Base-by-base conservation (phyloP, 305 asterid genomes). In the Fraxinus angustifolia region DNA sequence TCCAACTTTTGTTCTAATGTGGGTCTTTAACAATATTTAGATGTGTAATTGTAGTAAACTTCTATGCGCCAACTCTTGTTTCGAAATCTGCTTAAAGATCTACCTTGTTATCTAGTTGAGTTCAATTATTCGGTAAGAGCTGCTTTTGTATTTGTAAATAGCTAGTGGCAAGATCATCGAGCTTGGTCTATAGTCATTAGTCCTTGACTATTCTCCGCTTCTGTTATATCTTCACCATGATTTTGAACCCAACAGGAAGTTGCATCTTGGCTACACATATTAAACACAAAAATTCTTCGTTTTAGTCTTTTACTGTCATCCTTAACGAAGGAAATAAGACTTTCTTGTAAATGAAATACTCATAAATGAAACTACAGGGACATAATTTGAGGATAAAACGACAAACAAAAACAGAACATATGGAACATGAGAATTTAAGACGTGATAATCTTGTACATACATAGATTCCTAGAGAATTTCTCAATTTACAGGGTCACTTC, bases 1-100 rank as follows among this genome's bases (percentile, higher is more conserved):
- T 74, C 14, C 16, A 4, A 38, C 74, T 78, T 75, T 38, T 75
- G 82, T 21, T 62, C 78, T 56, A 78, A 23, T 77, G 38, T 76
- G 73, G 80, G 30, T 28, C 50, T 3, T 33, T 70, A n/a, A 70
- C 14, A 70, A 2, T 70, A 70, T 30, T 70, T 31, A 70, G 73
- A 2, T 33, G 12, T 16, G 42, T 70, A 31, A 6, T n/a, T 12
- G 74, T 68, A 68, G 74, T 67, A 67, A 67, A 31, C 75, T 70
- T 14, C 45, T 16, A 16, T 70, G 75, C 8, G 19, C 75, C 6
- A 26, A 26, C 35, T 65, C 73, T 23, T 21, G 14, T 58, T 58
- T 58, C 14, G 30, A 58, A 19, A 58, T 21, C 4, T 58, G 70
- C 70, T 58, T 58, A 58, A 58, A 58, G 70, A 58, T 21, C 31